Percentiles rank a stretch among this genome's conserved stretches.
phyloP scores from a whole-genome alignment of 768 basidiomycete genomes.

The Phylloporus sp. region DNA sequence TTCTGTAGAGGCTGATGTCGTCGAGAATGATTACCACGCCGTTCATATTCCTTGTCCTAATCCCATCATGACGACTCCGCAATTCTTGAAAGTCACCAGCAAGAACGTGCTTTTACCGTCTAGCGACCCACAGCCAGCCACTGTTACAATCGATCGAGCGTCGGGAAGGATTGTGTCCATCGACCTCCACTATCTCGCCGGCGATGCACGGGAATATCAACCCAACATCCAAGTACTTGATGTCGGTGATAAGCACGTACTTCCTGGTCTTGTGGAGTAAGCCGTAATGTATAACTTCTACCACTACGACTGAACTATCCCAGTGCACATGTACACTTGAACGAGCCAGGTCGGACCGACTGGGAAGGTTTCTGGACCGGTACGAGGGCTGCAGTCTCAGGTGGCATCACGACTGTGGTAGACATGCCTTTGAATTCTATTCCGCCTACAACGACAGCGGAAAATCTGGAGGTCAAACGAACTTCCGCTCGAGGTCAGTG shows the following conservation, averaged over 20 bases:
- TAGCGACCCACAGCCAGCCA: slow-evolving; percentile 54
- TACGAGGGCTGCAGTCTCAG: slow-evolving; percentile 85
- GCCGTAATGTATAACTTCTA: not conserved
- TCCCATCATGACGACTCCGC: slow-evolving; percentile 10
- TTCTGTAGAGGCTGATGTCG: slow-evolving; percentile 2
- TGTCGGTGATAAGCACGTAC: slow-evolving; percentile 52
- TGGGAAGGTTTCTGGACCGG: slow-evolving; percentile 96
- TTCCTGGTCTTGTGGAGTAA: slow-evolving; percentile 83
- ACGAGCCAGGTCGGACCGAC: slow-evolving; percentile 87
- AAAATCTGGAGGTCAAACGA: slow-evolving; percentile 69
- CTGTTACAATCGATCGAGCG: slow-evolving; percentile 52
- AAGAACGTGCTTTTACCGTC: slow-evolving; percentile 55
- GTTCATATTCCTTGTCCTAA: not conserved
- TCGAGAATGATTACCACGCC: not conserved
- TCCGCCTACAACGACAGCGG: slow-evolving; percentile 88
- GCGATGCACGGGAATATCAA: slow-evolving; percentile 25
- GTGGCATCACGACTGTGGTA: slow-evolving; percentile 92
- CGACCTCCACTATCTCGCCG: slow-evolving; percentile 29
- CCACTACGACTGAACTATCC: not conserved
- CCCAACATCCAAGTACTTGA: slow-evolving; percentile 44
- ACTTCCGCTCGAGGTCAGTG: slow-evolving; percentile 64
- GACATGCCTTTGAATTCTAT: slow-evolving; percentile 99
- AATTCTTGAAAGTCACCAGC: slow-evolving; percentile 45
- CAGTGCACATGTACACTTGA: slow-evolving; percentile 89
- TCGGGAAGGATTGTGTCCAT: slow-evolving; percentile 63